Base-by-base conservation (phyloP, 1,284 basidiomycete species). In the Cryptococcus wingfieldii region DNA sequence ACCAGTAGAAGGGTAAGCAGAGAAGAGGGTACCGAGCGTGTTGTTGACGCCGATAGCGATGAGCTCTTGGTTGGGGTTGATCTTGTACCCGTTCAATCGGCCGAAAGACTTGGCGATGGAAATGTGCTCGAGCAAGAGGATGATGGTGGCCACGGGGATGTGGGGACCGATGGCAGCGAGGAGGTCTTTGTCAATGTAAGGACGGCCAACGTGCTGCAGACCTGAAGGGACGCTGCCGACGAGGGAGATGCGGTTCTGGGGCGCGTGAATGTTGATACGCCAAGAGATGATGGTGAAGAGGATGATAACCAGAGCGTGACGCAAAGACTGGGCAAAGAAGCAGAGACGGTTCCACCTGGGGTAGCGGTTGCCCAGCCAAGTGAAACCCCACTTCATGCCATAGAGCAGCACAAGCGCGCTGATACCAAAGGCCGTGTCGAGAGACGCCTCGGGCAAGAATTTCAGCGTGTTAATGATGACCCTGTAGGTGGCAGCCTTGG, bases 81-180 rank as follows among this genome's bases (percentile, higher is more conserved):
- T 98, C 77, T 92, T 97, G 82, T 98, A 98, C 38, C 88, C 87
- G 76, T 98, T 98, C 61, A 97, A 77, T 58, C 95, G 86, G 59
- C 96, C 95, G 74, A 98, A 98, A 0, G 93, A 90, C 77, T 92
- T 93, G 28, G 89, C 85, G 66, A 98, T 98, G 47, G 94, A 88
- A 62, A 98, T 97, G 79, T 98, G 96, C 76, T 98, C 95, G 50
- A 98, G 83, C 14, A 98, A 81, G 44, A 98, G 82, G 65, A 98
- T 89, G 71, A 98, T 95, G 6, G 92, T 94, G 42, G 94, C 89
- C 13, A 96, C 88, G 2, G 94, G 94, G 4, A 98, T 78, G 63
- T 96, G 81, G 12, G 84, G 78, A 4, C 83, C 89, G 55, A 98
- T 80, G 2, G 87, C 87, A 1, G 71, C 68, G 41, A 98, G 74